These are phyloP conservation scores for Lentinula sp. DNA, from an alignment of 768 basidiomycete species.

Conservation along the genomic window DNA sequence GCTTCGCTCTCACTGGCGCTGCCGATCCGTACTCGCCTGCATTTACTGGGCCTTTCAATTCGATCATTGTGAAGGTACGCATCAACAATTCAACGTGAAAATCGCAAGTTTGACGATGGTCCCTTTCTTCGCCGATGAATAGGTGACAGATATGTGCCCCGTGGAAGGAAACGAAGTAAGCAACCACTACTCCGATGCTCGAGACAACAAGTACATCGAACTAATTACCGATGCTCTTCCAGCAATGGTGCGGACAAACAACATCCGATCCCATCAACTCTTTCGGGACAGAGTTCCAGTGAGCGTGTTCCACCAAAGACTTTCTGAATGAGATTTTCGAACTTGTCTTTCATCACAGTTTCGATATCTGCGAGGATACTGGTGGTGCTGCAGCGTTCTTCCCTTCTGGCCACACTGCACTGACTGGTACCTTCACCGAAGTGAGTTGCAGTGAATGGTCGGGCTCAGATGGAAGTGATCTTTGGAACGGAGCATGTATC, in stretches of 20 bases:
- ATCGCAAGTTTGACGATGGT: background rate
- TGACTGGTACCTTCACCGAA: constrained; percentile 47
- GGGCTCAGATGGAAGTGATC: constrained; percentile 40
- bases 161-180: constrained; percentile 35
- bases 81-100: background rate
- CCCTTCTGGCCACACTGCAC: constrained; percentile 48
- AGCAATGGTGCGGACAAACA: constrained; percentile 52
- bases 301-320: constrained; percentile 12
- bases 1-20: constrained; percentile 46
- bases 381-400: constrained; percentile 49
- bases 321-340: background rate
- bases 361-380: constrained; percentile 57
- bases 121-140: constrained; percentile 3
- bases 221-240: background rate
- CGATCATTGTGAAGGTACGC: constrained; percentile 48
- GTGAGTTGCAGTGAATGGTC: constrained; percentile 54
- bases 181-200: background rate
- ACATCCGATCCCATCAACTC: constrained; percentile 33
- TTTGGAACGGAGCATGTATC: constrained; percentile 48
- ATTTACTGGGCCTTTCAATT: constrained; percentile 44
- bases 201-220: background rate
- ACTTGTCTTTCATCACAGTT: constrained; percentile 25
- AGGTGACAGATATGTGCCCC: constrained; percentile 37
- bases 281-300: constrained; percentile 44
- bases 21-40: constrained; percentile 46